A percentile compares a stretch with the other conserved stretches of the same genome.
Conservation (phyloP, 140 eudicot species). For the Cichorium intybus region DNA sequence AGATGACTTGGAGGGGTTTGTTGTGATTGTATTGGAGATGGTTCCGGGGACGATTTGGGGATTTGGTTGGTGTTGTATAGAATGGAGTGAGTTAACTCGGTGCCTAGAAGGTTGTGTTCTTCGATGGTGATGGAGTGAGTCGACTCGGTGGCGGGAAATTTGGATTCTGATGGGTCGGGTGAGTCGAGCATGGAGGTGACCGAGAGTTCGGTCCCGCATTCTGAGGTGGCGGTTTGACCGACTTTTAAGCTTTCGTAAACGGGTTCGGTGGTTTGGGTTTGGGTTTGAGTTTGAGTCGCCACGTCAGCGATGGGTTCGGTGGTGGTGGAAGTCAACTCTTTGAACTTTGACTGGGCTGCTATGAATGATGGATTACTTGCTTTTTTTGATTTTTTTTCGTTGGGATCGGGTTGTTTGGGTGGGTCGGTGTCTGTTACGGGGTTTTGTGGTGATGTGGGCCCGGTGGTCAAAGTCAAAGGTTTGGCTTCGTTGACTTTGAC, state of each 20-base stretch:
- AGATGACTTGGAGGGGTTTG: slow-evolving; percentile 65
- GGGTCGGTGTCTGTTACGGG: slow-evolving; percentile 31
- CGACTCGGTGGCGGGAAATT: slow-evolving; percentile 10
- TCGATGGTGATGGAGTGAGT: slow-evolving; percentile 24
- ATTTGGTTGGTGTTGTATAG: slow-evolving; percentile 2
- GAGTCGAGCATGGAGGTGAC: slow-evolving; percentile 63
- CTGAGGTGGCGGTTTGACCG: slow-evolving; percentile 37
- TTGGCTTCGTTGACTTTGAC: slow-evolving; percentile 18
- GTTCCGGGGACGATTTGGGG: slow-evolving; percentile 42
- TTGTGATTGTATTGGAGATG: slow-evolving; percentile 60
- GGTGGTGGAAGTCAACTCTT: slow-evolving; percentile 47
- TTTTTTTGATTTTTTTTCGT: slow-evolving; percentile 51
- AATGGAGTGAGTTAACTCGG: slow-evolving; percentile 27
- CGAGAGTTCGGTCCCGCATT: slow-evolving; percentile 68
- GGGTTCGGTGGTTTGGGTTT: background rate
- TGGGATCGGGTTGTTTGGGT: slow-evolving; percentile 36
- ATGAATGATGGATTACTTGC: slow-evolving; percentile 67
- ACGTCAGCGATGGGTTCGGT: slow-evolving; percentile 13
- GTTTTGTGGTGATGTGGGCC: slow-evolving; percentile 26
- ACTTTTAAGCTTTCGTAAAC: slow-evolving; percentile 36
- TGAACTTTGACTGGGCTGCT: slow-evolving; percentile 75
- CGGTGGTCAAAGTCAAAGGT: slow-evolving; percentile 15
- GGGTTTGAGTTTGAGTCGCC: too few species aligned
- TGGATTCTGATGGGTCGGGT: slow-evolving; percentile 48
- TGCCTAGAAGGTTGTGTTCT: slow-evolving; percentile 21